phyloP scores from a whole-genome alignment of 805 yeast species.

The Candida chauliodis region DNA sequence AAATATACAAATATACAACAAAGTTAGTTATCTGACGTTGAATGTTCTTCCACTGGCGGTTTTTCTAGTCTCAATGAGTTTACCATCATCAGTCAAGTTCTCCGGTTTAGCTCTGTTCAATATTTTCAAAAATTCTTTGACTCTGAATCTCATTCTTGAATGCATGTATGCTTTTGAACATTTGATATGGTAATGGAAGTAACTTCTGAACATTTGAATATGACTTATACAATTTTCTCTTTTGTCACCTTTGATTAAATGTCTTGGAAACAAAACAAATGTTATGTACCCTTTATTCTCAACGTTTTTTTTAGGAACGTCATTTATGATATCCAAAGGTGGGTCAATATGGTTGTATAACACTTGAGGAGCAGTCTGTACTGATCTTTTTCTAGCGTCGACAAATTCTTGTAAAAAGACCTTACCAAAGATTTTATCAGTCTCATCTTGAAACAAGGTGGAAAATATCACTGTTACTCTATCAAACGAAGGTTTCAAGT shows the following conservation, averaged over 20 bases:
- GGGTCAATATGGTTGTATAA: constrained; percentile 84
- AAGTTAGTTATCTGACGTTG: constrained; percentile 21
- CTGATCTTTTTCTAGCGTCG: constrained; percentile 91
- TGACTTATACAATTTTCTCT: constrained; percentile 88
- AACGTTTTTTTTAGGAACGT: constrained; percentile 33
- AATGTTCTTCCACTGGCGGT: constrained; percentile 74
- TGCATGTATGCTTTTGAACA: constrained; percentile 98
- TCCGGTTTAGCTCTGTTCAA: constrained; percentile 97
- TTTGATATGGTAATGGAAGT: constrained; percentile 97
- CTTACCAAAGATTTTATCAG: constrained; percentile 87
- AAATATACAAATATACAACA: no score
- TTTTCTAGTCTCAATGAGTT: constrained; percentile 47
- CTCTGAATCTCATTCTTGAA: constrained; percentile 96
- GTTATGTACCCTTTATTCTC: constrained; percentile 54
- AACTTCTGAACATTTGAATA: constrained; percentile 88
- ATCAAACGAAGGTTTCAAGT: constrained; percentile 87
- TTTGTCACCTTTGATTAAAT: constrained; percentile 56
- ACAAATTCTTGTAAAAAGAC: constrained; percentile 91
- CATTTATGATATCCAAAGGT: constrained; percentile 68
- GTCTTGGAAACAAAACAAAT: constrained; percentile 80
- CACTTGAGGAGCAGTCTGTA: constrained; percentile 98
- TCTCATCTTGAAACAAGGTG: constrained; percentile 92
- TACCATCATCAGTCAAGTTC: constrained; percentile 66
- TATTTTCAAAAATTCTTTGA: constrained; percentile 88
- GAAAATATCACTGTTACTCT: constrained; percentile 96